phyloP scores from a whole-genome alignment of 75 land plant genomes.

The Selaginella tamariscina region DNA sequence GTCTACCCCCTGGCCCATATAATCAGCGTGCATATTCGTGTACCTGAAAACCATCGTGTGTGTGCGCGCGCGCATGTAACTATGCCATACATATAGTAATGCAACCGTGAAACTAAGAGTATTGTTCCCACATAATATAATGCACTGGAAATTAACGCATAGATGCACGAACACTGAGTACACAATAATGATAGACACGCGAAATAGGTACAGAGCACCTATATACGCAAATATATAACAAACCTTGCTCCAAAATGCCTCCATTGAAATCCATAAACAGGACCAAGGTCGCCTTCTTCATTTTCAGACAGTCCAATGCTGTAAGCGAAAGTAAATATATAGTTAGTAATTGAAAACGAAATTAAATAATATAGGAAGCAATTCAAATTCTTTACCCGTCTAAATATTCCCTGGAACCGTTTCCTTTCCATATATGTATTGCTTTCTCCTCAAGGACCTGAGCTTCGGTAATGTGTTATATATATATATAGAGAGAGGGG shows the following conservation, averaged over 20 bases:
- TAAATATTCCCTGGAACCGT: constrained; percentile 87
- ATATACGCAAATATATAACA: constrained; percentile 6
- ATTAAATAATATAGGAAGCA: not conserved
- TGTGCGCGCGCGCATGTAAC: too few species aligned
- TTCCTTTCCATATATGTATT: constrained; percentile 92
- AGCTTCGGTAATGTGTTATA: not conserved
- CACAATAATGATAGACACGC: not conserved
- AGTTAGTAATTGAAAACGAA: not conserved
- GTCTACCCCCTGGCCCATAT: constrained; percentile 92
- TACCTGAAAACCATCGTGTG: constrained; percentile 61
- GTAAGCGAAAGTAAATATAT: too few species aligned
- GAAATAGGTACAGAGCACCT: not conserved
- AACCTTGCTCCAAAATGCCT: constrained; percentile 97
- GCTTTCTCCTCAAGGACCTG: constrained; percentile 90
- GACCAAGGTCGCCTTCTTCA: constrained; percentile 92
- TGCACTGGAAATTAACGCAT: too few species aligned
- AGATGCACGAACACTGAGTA: not conserved
- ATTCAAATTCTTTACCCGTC: constrained; percentile 45
- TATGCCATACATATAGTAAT: too few species aligned
- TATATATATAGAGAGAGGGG: too few species aligned
- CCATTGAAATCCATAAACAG: constrained; percentile 98
- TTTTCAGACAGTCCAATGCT: constrained; percentile 71
- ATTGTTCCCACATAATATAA: too few species aligned
- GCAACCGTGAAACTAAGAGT: too few species aligned
- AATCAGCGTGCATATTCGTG: constrained; percentile 86